Conservation (phyloP, 306 rosid genomes). For the Cyclanthera cordifolia region DNA sequence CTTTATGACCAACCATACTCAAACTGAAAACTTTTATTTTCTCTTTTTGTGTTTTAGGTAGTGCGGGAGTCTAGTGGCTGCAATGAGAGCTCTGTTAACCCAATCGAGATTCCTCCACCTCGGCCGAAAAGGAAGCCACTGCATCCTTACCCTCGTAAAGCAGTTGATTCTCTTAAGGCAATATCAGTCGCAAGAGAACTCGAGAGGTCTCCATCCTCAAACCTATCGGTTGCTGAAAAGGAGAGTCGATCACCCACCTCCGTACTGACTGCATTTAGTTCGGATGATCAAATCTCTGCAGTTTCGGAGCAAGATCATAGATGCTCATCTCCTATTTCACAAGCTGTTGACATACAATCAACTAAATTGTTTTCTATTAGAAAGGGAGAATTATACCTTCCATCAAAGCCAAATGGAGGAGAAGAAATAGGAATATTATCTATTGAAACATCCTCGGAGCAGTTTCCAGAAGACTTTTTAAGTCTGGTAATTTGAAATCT, state of each 20-base stretch:
- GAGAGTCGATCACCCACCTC: constrained; percentile 66
- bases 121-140: constrained; percentile 87
- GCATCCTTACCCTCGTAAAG: constrained; percentile 92
- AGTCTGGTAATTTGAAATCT: constrained; percentile 36
- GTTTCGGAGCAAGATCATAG: constrained; percentile 42
- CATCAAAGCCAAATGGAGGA: constrained; percentile 33
- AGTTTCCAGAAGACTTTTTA: constrained; percentile 18
- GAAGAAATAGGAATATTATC: constrained; percentile 30
- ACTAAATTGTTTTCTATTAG: constrained; percentile 29
- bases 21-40: constrained; percentile 11
- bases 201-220: constrained; percentile 51
- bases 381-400: constrained; percentile 39
- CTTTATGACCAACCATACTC: background rate
- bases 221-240: constrained; percentile 32
- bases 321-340: constrained; percentile 54
- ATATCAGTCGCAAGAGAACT: constrained; percentile 23
- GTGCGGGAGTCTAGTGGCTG: constrained; percentile 46
- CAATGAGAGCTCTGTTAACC: constrained; percentile 44
- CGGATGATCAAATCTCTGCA: constrained; percentile 45
- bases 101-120: constrained; percentile 85
- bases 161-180: constrained; percentile 30
- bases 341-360: constrained; percentile 49
- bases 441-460: constrained; percentile 18
- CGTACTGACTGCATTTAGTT: constrained; percentile 41
- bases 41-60: constrained; percentile 37